Evolutionary conservation across 352 stramenopile species (phyloP), one percentile per base, ranked within the genome.

Genomic region (Elongisporangium anandrum): DNA sequence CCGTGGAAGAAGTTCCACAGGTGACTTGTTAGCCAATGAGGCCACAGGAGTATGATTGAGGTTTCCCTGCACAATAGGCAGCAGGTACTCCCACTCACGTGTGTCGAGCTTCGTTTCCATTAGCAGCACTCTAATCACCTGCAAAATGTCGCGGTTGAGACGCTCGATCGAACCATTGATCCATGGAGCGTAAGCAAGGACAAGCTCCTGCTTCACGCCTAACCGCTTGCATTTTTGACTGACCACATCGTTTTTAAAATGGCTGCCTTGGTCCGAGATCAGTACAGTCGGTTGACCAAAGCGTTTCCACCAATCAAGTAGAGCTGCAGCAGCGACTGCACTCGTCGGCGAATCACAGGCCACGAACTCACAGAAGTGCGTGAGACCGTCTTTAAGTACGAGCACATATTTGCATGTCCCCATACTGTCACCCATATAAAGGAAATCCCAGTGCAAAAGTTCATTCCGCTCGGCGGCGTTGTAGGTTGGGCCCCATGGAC

Each of bases 141-240:
- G 53, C 0, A 72, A n/a, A 2, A 69, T 23, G 15, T 69, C 65
- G 4, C 51, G 52, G n/a, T 72, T 72, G 4, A 65, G 26, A 4
- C 56, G 7, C 56, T 68, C 61, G 1, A 72, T 41, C 1, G 60
- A 60, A 2, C 53, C 60, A 12, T 63, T 66, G 15, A 69, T 1
- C 60, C 56, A 69, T 15, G 64, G 64, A 2, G 60, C 39, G 29
- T 66, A 68, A 3, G 29, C 60, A 21, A 50, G 38, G 0, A 57
- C 52, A 26, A 66, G 56, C 6, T 41, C 29, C 3, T 71, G 56
- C 1, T 48, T 16, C 2, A 19, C 61, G 19, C 51, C 48, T 66
- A 71, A 21, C 12, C 63, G 0, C 51, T 80, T 21, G 63, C 72
- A 23, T 66, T 73, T 3, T 67, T 80, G 50, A 72, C 60, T 52